Evolutionary conservation across 2,329 filamentous ascomycete genomes (phyloP).

Genomic region (Aspergillus pseudotamarii): DNA sequence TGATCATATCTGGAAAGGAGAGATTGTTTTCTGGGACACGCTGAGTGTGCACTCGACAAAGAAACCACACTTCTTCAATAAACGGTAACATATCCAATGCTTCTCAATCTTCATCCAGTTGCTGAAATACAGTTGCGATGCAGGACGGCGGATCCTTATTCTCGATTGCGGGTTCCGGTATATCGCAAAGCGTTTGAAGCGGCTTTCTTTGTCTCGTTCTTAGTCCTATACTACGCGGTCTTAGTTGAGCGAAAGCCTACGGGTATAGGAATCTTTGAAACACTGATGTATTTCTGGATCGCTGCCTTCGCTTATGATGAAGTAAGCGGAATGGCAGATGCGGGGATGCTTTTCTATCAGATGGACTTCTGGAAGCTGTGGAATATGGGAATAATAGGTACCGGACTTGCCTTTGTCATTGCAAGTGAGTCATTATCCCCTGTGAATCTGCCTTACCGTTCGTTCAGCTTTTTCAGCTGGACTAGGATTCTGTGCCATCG

Average conservation of each 20-base stretch:
- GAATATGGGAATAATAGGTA: conserved; percentile 72
- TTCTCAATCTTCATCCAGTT: not conserved
- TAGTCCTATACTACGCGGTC: conserved; percentile 84
- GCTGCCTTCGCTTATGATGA: conserved; percentile 87
- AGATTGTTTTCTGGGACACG: conserved; percentile 84
- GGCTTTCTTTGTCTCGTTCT: conserved; percentile 74
- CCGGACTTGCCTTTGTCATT: conserved; percentile 70
- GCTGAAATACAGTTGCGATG: conserved; percentile 25
- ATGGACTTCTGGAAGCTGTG: conserved; percentile 81
- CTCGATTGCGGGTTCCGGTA: conserved; percentile 74
- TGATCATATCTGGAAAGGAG: conserved; percentile 81
- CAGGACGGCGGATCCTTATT: conserved; percentile 70
- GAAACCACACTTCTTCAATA: conserved; percentile 75
- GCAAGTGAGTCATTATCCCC: conserved; percentile 60
- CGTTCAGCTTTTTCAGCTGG: conserved; percentile 8
- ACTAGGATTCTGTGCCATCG: conserved; percentile 3
- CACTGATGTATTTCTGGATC: conserved; percentile 81
- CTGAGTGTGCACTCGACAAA: conserved; percentile 75
- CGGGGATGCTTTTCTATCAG: conserved; percentile 82
- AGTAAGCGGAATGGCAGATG: conserved; percentile 80
- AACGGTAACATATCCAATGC: conserved; percentile 36
- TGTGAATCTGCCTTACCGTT: conserved; percentile 26
- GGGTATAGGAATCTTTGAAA: conserved; percentile 68
- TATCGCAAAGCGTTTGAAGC: conserved; percentile 86
- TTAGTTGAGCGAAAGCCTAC: conserved; percentile 71